Base-by-base conservation (phyloP, 805 yeast genomes). In the Kluyveromyces wickerhamii region DNA sequence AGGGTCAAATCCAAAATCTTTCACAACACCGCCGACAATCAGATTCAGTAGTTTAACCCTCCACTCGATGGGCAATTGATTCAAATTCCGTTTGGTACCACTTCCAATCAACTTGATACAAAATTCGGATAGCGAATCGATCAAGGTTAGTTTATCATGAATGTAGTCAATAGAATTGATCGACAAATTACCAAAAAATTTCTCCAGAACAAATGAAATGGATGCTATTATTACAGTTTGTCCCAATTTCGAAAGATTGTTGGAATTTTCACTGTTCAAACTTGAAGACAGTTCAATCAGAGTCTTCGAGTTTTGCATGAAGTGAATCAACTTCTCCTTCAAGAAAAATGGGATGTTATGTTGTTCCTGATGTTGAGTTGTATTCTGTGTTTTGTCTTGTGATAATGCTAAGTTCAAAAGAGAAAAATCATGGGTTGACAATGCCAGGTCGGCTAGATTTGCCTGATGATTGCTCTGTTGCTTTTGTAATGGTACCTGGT, bases 1-100 rank as follows among this genome's bases (percentile, higher is more conserved):
- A 3, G 68, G 52, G 48, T 85, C 87, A 52, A 84, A 84, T 1
- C 94, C 94, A 60, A 78, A 84, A 55, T 84, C 94, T 41, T 75
- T 78, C 23, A 80, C 69, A 40, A 85, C 71, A 7, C 80, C 77
- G 2, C 92, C 94, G 14, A 82, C 51, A 17, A 79, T 50, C 24
- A 77, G 71, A 44, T 69, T 69, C 29, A 81, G 60, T 4, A 82
- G 59, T 34, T 74, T 65, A 21, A 74, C 43, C 62, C 48, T 72
- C 58, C 37, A 72, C 59, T 18, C 65, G 51, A 27, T 72, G 63
- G 48, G 74, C 52, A 36, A 62, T 62, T 30, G 54, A 27, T 40
- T 56, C 52, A 46, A 58, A 48, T 51, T 57, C 51, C 45, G 63
- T 14, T 48, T 43, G 5, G 58, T 52, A 7, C 54, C 53, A 23